Evolutionary conservation across 2,329 filamentous ascomycete genomes (phyloP), one percentile per base, ranked within the genome.

Genomic region (Paradendryphiella salina): DNA sequence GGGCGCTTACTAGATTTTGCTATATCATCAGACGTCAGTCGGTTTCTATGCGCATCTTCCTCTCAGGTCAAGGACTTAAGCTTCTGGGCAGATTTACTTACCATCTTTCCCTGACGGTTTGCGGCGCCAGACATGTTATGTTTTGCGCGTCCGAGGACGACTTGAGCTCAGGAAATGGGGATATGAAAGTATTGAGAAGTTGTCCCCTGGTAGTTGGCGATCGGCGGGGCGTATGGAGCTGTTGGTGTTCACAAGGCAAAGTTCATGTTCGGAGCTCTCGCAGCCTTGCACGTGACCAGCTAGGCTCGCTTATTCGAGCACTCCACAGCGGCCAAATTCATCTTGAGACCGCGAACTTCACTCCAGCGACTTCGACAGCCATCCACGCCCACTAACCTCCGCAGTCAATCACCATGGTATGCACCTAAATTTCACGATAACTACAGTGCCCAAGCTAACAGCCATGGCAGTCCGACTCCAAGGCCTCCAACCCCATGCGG

Each of bases 41-140:
- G 70, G 71, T 65, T 67, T 60, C 68, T 72, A 74, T 72, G 67
- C 73, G 78, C 73, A 68, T 77, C 68, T 72, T 76, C 14, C 73
- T 65, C 61, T 70, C 64, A 70, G 64, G 62, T 56, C 60, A 57
- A 63, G 60, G 62, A 63, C 47, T 59, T 53, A 75, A 73, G 73
- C 51, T 53, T 50, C 63, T 66, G 67, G 64, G 67, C 60, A 60
- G 64, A 58, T 55, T 56, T 56, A 86, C 90, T 83, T 81, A 97
- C 94, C 94, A 99, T 97, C 84, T 99, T 97, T 79, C 94, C 94
- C 79, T 96, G 92, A 78, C 96, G 96, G 84, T 96, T 93, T 33
- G 71, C 66, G 43, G 75, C 71, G 52, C 75, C 73, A 50, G 66
- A 63, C 77, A 80, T 80, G 62, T 33, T 72, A 61, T 50, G 53